Base-by-base conservation (phyloP, 1,139 yeast species). In the Sugiyamaella paludigena region DNA sequence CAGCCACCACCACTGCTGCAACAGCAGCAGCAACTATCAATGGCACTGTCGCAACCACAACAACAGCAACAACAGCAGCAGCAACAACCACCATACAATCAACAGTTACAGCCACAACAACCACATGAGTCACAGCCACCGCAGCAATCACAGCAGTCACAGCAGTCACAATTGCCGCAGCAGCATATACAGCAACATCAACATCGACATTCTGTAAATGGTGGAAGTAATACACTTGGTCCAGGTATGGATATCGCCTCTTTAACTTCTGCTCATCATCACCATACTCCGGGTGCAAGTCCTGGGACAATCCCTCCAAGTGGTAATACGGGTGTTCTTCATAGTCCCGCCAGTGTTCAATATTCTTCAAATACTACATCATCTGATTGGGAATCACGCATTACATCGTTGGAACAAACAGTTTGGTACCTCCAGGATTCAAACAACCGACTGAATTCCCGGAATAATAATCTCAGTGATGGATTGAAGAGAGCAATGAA, bases 381-480 rank as follows among this genome's bases (percentile, higher is more conserved):
- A 4, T 36, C 46, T 10, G 39, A 44, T 48, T 26, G 47, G 42
- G 59, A 57, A 13, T 47, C 50, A 9, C 48, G 61, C 4, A n/a
- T 58, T 11, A 45, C 53, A 6, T 42, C 57, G 1, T 43, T 61
- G 35, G 65, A 61, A 40, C 58, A 57, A 39, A 43, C 53, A 4
- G 48, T 55, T 2, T 56, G 55, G 54, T 48, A 55, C 16, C 52
- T 59, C 15, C 58, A 53, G 35, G 62, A 58, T 36, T 35, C 53
- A 15, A 53, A 57, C 40, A 43, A 50, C 30, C 50, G 57, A 8
- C 48, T 54, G 35, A 37, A 36, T 34, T 44, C 48, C 19, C 49
- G 55, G 9, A 52, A 47, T 40, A 48, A 49, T 19, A 44, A 53
- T 6, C 47, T 58, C 11, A 36, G 43, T 9, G 63, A 58, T 27